A percentile compares a stretch with the other conserved stretches of the same genome.
Evolutionary conservation across 352 stramenopile genomes (phyloP).

Genomic region (Pythium oligandrum): DNA sequence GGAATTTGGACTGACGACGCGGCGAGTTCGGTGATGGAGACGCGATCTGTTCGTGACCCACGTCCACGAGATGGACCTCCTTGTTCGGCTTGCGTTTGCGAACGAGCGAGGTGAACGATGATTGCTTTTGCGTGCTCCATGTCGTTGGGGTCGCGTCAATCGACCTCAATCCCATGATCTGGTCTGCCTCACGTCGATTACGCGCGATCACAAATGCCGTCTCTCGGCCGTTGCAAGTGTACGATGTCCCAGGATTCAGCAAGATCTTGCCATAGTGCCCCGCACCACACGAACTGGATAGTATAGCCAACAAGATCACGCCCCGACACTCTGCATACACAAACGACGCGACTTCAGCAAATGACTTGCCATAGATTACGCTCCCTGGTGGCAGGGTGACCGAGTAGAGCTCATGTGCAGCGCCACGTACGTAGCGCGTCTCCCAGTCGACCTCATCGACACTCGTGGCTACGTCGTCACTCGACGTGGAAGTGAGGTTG

Average conservation of each 20-base stretch:
- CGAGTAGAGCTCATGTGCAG: constrained; percentile 79
- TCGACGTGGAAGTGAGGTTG: constrained; percentile 80
- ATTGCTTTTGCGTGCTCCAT: constrained; percentile 21
- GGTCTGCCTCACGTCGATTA: constrained; percentile 45
- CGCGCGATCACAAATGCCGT: constrained; percentile 72
- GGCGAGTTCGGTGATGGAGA: too few species aligned
- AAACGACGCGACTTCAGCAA: constrained; percentile 72
- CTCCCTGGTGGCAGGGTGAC: constrained; percentile 47
- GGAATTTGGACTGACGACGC: too few species aligned
- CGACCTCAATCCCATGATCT: constrained; percentile 25
- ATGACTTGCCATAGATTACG: constrained; percentile 63
- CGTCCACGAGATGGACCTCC: background rate
- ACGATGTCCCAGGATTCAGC: constrained; percentile 75
- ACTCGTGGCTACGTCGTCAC: constrained; percentile 33
- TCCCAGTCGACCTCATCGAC: constrained; percentile 42
- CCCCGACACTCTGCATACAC: constrained; percentile 70
- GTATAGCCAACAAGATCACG: constrained; percentile 75
- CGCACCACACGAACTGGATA: constrained; percentile 17
- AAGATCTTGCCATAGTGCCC: constrained; percentile 36
- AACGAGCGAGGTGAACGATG: constrained; percentile 7
- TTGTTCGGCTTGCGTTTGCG: background rate
- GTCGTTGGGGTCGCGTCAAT: constrained; percentile 10
- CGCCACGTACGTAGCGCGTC: constrained; percentile 64
- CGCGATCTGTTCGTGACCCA: too few species aligned
- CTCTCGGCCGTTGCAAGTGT: constrained; percentile 62